phyloP scores from a whole-genome alignment of 2,329 filamentous ascomycete genomes.

The Podosphaera leucotricha region DNA sequence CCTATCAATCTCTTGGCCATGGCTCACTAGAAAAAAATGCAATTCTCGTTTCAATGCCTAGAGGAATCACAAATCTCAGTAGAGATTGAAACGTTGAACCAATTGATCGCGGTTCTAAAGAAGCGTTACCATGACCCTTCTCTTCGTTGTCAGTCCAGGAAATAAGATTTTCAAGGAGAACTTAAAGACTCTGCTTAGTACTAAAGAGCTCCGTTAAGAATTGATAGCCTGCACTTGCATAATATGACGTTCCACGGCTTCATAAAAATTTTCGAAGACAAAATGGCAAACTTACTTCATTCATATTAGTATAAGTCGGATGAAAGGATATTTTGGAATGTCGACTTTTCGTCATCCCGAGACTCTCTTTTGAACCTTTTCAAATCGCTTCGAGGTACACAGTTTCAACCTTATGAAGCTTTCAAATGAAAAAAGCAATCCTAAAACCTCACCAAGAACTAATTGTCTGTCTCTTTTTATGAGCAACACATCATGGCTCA shows the following conservation, averaged over 20 bases:
- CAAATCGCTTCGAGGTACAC: too few relatives aligned
- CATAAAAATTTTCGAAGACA: neutral
- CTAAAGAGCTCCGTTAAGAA: neutral
- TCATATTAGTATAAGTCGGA: neutral
- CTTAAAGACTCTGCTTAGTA: too few relatives aligned
- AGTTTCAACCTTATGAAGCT: too few relatives aligned
- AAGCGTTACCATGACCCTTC: neutral
- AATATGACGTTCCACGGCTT: neutral
- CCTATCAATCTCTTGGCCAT: neutral
- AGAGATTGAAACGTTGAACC: neutral
- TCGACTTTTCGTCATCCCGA: too few relatives aligned
- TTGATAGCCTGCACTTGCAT: neutral
- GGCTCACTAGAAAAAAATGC: neutral
- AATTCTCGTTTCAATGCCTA: neutral
- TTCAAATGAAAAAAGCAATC: too few relatives aligned
- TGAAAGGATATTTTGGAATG: neutral
- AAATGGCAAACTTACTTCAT: neutral
- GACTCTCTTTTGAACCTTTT: too few relatives aligned
- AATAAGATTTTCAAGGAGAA: too few relatives aligned
- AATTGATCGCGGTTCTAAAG: neutral
- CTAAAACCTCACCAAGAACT: too few relatives aligned
- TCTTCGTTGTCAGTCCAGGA: neutral
- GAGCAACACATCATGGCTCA: too few relatives aligned
- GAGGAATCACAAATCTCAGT: neutral
- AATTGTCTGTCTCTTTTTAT: too few relatives aligned